Evolutionary conservation across 805 yeast genomes (phyloP), one percentile per base, ranked within the genome.

Genomic region (Kuraishia floccosa): DNA sequence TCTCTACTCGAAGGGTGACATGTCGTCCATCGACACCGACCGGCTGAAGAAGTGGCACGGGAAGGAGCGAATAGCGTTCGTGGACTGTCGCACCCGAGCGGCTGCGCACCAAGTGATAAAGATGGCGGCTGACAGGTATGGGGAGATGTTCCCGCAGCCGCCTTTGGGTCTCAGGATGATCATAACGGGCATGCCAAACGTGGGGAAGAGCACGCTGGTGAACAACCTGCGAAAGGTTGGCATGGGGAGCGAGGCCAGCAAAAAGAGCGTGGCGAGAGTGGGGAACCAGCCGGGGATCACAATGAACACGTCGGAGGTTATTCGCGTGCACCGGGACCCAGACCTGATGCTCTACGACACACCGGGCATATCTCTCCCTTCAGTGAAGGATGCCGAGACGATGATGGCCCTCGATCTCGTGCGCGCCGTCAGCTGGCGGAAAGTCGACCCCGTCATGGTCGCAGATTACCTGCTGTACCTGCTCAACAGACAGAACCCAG

Each of bases 171-270:
- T 81, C 29, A 55, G 86, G 15, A 52, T 82, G 35, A 61, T 87
- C 61, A 71, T 89, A 27, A 76, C 79, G 5, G 98, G 98, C 1
- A 82, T 91, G 91, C 98, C 98, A 1, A 91, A 91, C 49, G 94
- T 86, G n/a, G 98, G 98, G 0, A 91, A 91, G 52, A 81, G 94
- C 9, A 80, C 96, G 0, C 50, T 91, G 29, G 78, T 87, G 17
- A 91, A 91, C 46, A 63, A 78, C 0, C 55, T 87, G 30, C 56
- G 96, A 35, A 56, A 56, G 6, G 56, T 31, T 12, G 52, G 57
- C 16, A 25, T 43, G 28, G 33, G 33, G 13, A 31, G 30, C 23
- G 27, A 55, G 6, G 49, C 46, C 30, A 48, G 45, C 13, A 48
- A 44, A 15, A 58, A 62, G 33, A 81, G 80, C 43, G 96, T 83